Evolutionary conservation across 192 early-diverging fungal species (phyloP).

Genomic region (Rhizoclosmatium globosum): DNA sequence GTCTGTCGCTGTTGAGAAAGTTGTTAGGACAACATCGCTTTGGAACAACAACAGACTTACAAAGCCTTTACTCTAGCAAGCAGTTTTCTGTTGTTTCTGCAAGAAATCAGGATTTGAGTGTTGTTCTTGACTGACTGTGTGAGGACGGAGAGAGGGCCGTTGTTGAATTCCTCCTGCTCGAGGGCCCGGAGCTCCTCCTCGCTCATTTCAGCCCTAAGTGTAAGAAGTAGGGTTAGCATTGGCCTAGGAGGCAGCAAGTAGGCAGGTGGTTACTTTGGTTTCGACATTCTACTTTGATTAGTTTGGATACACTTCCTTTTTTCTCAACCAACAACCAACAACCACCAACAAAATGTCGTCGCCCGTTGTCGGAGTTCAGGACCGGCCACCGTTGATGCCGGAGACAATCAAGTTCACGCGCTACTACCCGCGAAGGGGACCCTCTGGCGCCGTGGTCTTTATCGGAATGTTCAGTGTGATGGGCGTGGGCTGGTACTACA

Average conservation of each 20-base stretch:
- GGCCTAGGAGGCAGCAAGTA: neutral
- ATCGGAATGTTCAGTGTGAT: slow-evolving; percentile 75
- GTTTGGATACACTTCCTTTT: neutral
- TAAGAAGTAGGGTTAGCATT: neutral
- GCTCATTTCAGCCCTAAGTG: slow-evolving; percentile 64
- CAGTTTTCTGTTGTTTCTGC: slow-evolving; percentile 97
- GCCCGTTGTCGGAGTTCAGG: slow-evolving; percentile 57
- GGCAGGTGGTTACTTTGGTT: neutral
- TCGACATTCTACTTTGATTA: neutral
- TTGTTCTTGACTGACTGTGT: slow-evolving; percentile 90
- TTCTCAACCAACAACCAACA: neutral
- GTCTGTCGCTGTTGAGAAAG: slow-evolving; percentile 74
- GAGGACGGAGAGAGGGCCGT: slow-evolving; percentile 96
- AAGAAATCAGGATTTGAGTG: slow-evolving; percentile 95
- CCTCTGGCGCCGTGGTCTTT: slow-evolving; percentile 87
- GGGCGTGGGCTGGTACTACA: slow-evolving; percentile 83
- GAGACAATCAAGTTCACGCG: slow-evolving; percentile 86
- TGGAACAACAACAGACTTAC: slow-evolving; percentile 34
- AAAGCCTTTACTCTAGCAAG: slow-evolving; percentile 98
- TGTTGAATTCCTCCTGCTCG: slow-evolving; percentile 96
- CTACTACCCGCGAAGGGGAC: slow-evolving; percentile 87
- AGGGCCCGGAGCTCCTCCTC: slow-evolving; percentile 89
- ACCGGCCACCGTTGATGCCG: slow-evolving; percentile 80
- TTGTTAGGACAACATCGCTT: neutral
- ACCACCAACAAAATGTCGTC: neutral